These are phyloP conservation scores for Xanthoparmelia taractica DNA, from an alignment of 495 filamentous ascomycete genomes.

Conservation along the genomic window DNA sequence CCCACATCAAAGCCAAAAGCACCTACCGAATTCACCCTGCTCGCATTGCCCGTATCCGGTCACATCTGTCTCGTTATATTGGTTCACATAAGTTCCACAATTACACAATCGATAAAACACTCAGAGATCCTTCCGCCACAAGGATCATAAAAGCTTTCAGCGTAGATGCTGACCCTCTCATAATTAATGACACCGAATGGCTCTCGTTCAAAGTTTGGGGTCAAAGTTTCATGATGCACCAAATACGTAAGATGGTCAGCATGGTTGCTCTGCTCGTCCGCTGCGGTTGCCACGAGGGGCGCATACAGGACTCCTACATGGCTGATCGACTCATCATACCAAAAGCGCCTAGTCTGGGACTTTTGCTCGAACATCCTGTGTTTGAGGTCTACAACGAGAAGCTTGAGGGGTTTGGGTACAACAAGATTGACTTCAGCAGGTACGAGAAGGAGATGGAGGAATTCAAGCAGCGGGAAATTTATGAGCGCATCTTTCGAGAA, in stretches of 20 bases:
- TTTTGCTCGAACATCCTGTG: constrained; percentile 82
- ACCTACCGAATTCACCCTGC: constrained; percentile 68
- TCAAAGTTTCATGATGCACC: constrained; percentile 99
- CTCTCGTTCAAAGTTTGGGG: constrained; percentile 91
- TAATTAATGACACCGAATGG: constrained; percentile 89
- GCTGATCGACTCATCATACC: constrained; percentile 70
- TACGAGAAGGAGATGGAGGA: constrained; percentile 68
- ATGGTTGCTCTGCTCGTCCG: constrained; percentile 80
- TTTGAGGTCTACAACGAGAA: constrained; percentile 76
- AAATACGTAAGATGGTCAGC: constrained; percentile 97
- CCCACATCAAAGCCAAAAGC: constrained; percentile 68
- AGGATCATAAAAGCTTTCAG: constrained; percentile 85
- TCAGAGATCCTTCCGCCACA: constrained; percentile 71
- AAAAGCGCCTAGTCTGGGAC: constrained; percentile 81
- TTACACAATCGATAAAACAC: constrained; percentile 83
- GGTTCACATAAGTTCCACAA: constrained; percentile 92
- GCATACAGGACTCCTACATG: constrained; percentile 63
- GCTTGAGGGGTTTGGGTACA: constrained; percentile 49
- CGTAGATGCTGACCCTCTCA: constrained; percentile 60
- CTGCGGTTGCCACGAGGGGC: constrained; percentile 59
- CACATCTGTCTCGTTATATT: constrained; percentile 58
- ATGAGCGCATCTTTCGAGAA: constrained; percentile 79
- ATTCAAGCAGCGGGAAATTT: constrained; percentile 93
- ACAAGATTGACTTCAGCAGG: constrained; percentile 67
- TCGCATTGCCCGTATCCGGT: constrained; percentile 64